Conservation (phyloP, 2,329 filamentous ascomycete species). For the Ophiostoma australiae region DNA sequence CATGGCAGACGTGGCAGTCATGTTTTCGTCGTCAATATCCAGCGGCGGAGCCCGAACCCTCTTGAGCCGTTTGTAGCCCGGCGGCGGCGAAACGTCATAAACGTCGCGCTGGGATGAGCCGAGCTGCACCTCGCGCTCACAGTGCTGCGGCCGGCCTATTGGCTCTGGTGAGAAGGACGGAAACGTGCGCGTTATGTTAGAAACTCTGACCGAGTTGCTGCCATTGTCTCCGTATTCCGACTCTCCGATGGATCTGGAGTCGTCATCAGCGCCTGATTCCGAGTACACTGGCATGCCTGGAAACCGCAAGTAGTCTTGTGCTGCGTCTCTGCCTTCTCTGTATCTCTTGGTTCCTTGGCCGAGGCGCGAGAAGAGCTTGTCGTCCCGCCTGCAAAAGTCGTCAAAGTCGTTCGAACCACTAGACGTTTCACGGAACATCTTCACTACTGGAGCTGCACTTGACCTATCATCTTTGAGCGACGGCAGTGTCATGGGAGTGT, state of each 20-base stretch:
- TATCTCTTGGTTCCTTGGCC: slow-evolving; percentile 14
- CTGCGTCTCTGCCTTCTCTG: too few species aligned
- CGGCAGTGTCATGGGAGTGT: background rate
- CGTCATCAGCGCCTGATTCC: background rate
- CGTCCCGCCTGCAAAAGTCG: background rate
- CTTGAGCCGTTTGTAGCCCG: slow-evolving; percentile 27
- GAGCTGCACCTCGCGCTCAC: background rate
- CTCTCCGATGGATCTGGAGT: slow-evolving; percentile 5
- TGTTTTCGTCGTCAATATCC: background rate
- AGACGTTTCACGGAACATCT: background rate
- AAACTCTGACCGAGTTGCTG: background rate
- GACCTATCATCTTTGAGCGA: slow-evolving; percentile 4
- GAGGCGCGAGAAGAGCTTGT: slow-evolving; percentile 15
- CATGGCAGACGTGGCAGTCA: background rate
- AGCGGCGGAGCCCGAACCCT: background rate
- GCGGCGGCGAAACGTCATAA: slow-evolving; percentile 22
- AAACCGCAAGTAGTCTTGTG: background rate
- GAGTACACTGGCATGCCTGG: background rate
- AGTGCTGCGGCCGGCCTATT: background rate
- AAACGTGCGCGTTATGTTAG: background rate
- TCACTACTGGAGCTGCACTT: background rate
- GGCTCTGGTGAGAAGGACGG: slow-evolving; percentile 6
- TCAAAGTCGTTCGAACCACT: background rate
- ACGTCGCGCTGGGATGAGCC: slow-evolving; percentile 15
- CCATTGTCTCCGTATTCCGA: background rate